A percentile compares a stretch with the other conserved stretches of the same genome.
Evolutionary conservation across 306 rosid species (phyloP).

Genomic region (Vigna hirtella): DNA sequence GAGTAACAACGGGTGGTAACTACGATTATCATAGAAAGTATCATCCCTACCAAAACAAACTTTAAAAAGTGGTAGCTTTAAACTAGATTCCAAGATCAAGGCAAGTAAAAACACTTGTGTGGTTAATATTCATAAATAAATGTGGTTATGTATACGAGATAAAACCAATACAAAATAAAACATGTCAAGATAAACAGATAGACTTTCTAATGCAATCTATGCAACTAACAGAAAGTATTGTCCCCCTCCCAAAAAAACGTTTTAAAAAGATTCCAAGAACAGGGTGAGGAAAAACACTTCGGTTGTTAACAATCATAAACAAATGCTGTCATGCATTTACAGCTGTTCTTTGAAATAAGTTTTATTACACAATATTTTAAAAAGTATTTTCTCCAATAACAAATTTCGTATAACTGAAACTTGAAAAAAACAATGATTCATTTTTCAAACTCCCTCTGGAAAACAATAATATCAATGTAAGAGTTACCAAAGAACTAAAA

Average conservation of each 20-base stretch:
- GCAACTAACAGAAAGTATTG: background rate
- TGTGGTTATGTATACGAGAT: background rate
- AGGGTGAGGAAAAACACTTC: background rate
- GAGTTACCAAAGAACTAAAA: background rate
- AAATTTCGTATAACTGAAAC: background rate
- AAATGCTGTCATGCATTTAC: background rate
- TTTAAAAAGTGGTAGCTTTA: background rate
- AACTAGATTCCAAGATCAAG: background rate
- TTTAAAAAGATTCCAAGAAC: conserved; percentile 3
- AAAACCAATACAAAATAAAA: conserved; percentile 25
- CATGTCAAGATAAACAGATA: background rate
- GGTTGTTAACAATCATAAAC: conserved; percentile 18
- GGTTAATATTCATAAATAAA: conserved; percentile 13
- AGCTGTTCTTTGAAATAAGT: background rate
- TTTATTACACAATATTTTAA: background rate
- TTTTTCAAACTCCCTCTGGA: background rate
- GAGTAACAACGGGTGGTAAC: conserved; percentile 27
- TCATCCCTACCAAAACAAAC: background rate
- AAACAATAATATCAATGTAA: background rate
- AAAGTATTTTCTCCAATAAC: background rate
- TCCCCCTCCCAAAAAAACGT: background rate
- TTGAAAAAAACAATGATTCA: background rate
- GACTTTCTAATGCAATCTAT: background rate
- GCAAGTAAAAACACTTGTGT: background rate
- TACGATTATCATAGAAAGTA: conserved; percentile 23